These are phyloP conservation scores for Lineolata rhizophorae DNA, from an alignment of 495 filamentous ascomycete genomes.

Conservation along the genomic window DNA sequence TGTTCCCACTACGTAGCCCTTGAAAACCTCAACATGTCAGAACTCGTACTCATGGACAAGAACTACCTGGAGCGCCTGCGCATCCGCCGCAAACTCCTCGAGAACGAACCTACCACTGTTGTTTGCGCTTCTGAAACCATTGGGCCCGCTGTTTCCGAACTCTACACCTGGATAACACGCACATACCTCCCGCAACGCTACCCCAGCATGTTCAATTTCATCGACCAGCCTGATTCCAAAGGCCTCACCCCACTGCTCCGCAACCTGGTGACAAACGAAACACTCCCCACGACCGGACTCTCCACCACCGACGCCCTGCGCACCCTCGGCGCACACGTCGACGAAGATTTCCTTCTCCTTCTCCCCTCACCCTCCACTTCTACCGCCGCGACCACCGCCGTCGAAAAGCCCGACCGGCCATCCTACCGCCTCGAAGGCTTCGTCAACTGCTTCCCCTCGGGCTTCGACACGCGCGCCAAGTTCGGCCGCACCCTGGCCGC, in stretches of 20 bases:
- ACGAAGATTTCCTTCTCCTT: constrained; percentile 60
- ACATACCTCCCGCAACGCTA: constrained; percentile 45
- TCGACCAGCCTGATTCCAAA: neutral
- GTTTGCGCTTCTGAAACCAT: constrained; percentile 22
- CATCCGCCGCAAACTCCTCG: constrained; percentile 28
- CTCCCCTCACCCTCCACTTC: constrained; percentile 24
- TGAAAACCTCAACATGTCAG: constrained; percentile 29
- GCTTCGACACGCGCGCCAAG: constrained; percentile 44
- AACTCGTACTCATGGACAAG: constrained; percentile 44
- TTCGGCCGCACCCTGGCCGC: constrained; percentile 36
- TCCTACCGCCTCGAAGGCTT: constrained; percentile 44
- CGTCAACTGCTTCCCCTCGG: constrained; percentile 47
- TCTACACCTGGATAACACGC: constrained; percentile 39
- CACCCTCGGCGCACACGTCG: constrained; percentile 35
- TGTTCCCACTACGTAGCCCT: constrained; percentile 19
- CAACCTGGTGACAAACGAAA: constrained; percentile 23
- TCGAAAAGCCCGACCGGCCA: constrained; percentile 16
- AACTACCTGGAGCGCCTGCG: constrained; percentile 35
- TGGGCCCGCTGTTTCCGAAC: constrained; percentile 31
- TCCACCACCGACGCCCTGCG: constrained; percentile 17
- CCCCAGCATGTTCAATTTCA: constrained; percentile 35
- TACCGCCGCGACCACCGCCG: constrained; percentile 5
- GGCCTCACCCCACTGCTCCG: constrained; percentile 5
- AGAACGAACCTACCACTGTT: constrained; percentile 22
- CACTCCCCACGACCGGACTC: constrained; percentile 21